Conservation (phyloP, 805 yeast genomes). For the Saccharomyces jurei region DNA sequence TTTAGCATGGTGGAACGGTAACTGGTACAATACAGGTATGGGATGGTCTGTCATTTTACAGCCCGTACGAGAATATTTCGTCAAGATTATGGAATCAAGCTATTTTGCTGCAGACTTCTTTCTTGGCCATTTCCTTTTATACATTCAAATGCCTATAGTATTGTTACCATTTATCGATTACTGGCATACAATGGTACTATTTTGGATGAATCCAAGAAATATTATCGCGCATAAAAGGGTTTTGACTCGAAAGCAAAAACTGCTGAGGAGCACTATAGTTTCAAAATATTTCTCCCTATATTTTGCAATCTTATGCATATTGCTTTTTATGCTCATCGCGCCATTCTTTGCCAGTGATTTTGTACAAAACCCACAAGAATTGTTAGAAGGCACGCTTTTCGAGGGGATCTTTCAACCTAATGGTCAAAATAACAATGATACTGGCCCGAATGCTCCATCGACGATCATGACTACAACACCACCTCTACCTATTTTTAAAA, state of each 20-base stretch:
- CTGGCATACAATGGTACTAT: constrained; percentile 57
- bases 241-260: constrained; percentile 33
- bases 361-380: constrained; percentile 21
- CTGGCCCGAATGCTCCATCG: constrained; percentile 49
- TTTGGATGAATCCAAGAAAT: constrained; percentile 58
- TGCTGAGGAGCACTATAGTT: constrained; percentile 36
- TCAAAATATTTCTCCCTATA: constrained; percentile 41
- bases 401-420: constrained; percentile 52
- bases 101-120: constrained; percentile 58
- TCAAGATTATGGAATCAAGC: constrained; percentile 60
- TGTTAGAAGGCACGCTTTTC: constrained; percentile 18
- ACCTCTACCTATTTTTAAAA: constrained; percentile 26
- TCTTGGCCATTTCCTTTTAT: constrained; percentile 50
- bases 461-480: constrained; percentile 36
- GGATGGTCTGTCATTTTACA: constrained; percentile 57
- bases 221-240: constrained; percentile 31
- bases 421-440: constrained; percentile 55
- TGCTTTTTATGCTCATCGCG: constrained; percentile 36
- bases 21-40: constrained; percentile 54
- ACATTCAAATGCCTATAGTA: constrained; percentile 52
- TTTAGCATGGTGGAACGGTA: constrained; percentile 74
- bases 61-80: constrained; percentile 54
- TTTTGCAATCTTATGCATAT: constrained; percentile 33
- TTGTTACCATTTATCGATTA: constrained; percentile 56
- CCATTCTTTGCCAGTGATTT: constrained; percentile 38